A percentile compares a stretch with the other conserved stretches of the same genome.
phyloP scores from a whole-genome alignment of 495 filamentous ascomycete species.

The Penicillium tannophilum region DNA sequence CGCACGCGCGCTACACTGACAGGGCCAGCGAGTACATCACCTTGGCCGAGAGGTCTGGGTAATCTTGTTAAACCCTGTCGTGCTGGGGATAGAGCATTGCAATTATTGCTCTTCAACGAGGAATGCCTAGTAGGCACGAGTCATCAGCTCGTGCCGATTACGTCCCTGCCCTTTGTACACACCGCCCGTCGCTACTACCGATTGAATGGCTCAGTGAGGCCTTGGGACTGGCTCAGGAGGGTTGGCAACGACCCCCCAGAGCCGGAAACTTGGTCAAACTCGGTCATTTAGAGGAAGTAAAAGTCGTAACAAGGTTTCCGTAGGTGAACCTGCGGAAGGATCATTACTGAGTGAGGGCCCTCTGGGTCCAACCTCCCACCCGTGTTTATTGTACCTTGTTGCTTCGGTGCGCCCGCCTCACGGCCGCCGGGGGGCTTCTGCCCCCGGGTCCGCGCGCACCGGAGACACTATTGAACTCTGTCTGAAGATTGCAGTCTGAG shows the following conservation, averaged over 20 bases:
- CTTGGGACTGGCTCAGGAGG: constrained; percentile 67
- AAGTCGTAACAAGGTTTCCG: constrained; percentile 75
- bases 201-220: constrained; percentile 76
- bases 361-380: constrained; percentile 32
- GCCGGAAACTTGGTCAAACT: constrained; percentile 74
- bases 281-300: constrained; percentile 77
- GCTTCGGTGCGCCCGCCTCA: constrained; percentile 37
- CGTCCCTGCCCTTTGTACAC: constrained; percentile 57
- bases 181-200: constrained; percentile 75
- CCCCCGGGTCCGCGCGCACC: constrained; percentile 31
- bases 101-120: constrained; percentile 82
- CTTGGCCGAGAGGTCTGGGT: constrained; percentile 71
- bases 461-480: constrained; percentile 35
- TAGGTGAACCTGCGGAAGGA: constrained; percentile 73
- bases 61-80: constrained; percentile 78
- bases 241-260: constrained; percentile 63
- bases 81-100: constrained; percentile 78
- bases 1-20: constrained; percentile 71
- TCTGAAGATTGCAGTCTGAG: constrained; percentile 37
- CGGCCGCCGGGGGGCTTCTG: constrained; percentile 26
- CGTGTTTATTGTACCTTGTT: constrained; percentile 38
- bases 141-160: constrained; percentile 76
- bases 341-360: constrained; percentile 56
- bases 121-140: constrained; percentile 49
- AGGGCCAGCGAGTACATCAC: constrained; percentile 56